Base-by-base conservation (phyloP, 140 eudicot genomes). In the Bidens hawaiensis region DNA sequence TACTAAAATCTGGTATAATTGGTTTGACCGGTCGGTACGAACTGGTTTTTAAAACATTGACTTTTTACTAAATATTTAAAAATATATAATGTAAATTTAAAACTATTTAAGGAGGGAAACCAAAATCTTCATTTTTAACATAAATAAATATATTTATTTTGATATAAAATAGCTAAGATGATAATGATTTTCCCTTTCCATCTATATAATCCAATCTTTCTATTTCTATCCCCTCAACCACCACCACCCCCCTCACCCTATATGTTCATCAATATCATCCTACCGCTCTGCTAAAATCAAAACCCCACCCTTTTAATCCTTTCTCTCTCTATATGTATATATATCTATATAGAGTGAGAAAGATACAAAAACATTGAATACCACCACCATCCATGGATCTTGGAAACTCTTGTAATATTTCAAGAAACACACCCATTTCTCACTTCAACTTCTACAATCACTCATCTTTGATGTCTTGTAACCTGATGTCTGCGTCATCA, bases 401-500 rank as follows among this genome's bases (percentile, higher is more conserved):
- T 75, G 68, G 25, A 24, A 68, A 38, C 30, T 42, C 60, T 27
- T 23, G 5, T 45, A 19, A 70, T 19, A 25, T 16, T 57, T 15
- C 56, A 65, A 65, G 41, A 48, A 58, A 66, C 66, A 26, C 40
- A 27, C 8, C 34, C 49, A 43, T 69, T 54, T 69, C 5, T 4
- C 64, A 43, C 60, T 11, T 14, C 69, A 67, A 53, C 40, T 71
- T 53, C 14, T 43, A 30, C 43, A 18, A 47, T 25, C 68, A 58
- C 10, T 16, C 67, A 64, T 64, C 31, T 63, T 62, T 34, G 26
- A 42, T 71, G 69, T 71, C 70, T 46, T 57, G 13, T 57, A 33
- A 54, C 15, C 33, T 74, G 64, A 74, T 74, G 79, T 30, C 81
- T 19, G 76, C 81, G 56, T 72, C 81, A 64, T 76, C 81, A 3